phyloP scores from a whole-genome alignment of 768 basidiomycete genomes.

The Tricholoma bakamatsutake region DNA sequence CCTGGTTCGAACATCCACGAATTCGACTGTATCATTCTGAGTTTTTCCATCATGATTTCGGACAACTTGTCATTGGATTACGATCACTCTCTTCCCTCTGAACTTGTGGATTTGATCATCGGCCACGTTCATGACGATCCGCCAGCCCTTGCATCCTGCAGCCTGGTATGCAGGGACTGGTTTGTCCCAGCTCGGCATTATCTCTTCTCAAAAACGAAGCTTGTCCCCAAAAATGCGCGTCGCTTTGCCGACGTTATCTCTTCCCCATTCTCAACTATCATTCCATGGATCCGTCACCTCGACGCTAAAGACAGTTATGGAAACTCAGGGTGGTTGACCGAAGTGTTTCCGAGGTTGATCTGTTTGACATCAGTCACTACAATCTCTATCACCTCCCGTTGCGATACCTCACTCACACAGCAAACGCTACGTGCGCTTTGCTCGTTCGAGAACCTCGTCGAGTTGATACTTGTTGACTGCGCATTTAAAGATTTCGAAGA shows the following conservation, averaged over 20 bases:
- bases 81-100: conserved; percentile 3
- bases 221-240: conserved; percentile 7
- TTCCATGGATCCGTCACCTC: conserved; percentile 9
- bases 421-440: conserved; percentile 3
- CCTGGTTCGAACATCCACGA: too few species aligned
- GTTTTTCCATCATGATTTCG: too few species aligned
- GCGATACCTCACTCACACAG: conserved; percentile 2
- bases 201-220: conserved; percentile 13
- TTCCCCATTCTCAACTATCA: conserved; percentile 8
- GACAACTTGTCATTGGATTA: too few species aligned
- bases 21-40: too few species aligned
- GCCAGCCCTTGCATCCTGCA: conserved; percentile 11
- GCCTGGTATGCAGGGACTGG: conserved; percentile 18
- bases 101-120: conserved; percentile 16
- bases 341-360: conserved; percentile 1
- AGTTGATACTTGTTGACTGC: conserved; percentile 10
- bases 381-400: conserved; percentile 8
- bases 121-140: conserved; percentile 12
- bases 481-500: conserved; percentile 9
- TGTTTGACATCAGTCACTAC: conserved; percentile 8
- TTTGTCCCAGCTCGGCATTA: conserved; percentile 12
- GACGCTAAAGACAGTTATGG: conserved; percentile 6
- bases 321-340: conserved; percentile 3
- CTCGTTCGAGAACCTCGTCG: conserved; percentile 8
- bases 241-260: conserved; percentile 8